Base-by-base conservation (phyloP, 202 grass and related monocot species). In the Thinopyrum obtusiflorum region DNA sequence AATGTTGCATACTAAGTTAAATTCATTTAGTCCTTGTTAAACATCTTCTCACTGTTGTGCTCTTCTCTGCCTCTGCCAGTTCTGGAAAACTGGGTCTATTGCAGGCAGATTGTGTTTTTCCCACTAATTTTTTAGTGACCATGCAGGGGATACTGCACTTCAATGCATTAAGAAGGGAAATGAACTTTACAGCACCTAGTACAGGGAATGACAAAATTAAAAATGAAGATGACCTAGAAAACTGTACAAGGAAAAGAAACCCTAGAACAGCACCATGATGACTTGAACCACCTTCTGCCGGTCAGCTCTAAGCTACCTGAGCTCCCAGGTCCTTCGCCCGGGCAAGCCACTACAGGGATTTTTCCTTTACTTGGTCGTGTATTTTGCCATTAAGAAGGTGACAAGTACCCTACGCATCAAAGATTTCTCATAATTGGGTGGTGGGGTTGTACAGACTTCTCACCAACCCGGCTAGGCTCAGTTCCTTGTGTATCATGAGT, bases 401-500 rank as follows among this genome's bases (percentile, higher is more conserved):
- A 73, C 40, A 47, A 26, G 23, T 3, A 46, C 39, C 39, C 37
- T 46, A 15, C 13, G 6, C 24, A 18, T 47, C 7, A 76, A 75
- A 33, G 73, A 12, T 11, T 46, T 33, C 73, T 55, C 26, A 24
- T 35, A 70, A 35, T 76, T 76, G 10, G 47, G 0, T 77, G 74
- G 18, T 77, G 47, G 10, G 28, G 11, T 11, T 77, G 47, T 23
- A 77, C 49, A 59, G 18, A 59, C 27, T 2, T 35, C 73, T 44
- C 44, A 11, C 44, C 71, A 51, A 20, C 42, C 27, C 0, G 5
- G 40, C 70, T 74, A 49, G 40, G 26, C 44, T 31, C 40, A 18
- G 72, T 53, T 55, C 17, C 18, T 57, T 57, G 10, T 81, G 27
- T 55, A 68, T 69, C 79, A 81, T 9, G 44, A 81, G 42, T 53